Evolutionary conservation across 176 grass and related monocot genomes (phyloP).

Genomic region (Oryza officinalis): DNA sequence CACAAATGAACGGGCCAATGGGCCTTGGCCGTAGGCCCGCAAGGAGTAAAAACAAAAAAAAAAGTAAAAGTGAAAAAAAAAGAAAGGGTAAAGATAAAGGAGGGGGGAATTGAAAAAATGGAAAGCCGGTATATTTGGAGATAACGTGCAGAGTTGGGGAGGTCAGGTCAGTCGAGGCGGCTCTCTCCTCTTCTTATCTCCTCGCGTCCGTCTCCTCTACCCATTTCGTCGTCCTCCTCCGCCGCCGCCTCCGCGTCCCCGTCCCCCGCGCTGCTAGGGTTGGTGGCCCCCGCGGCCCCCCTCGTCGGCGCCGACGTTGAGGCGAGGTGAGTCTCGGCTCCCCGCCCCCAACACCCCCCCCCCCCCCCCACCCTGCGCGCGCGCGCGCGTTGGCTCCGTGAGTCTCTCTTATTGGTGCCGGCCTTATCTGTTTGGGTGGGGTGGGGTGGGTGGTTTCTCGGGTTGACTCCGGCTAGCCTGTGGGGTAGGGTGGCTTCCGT

Average conservation of each 20-base stretch:
- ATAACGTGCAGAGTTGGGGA: not conserved
- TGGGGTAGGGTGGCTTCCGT: not conserved
- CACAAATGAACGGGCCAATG: too few species aligned
- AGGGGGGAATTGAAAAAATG: not conserved
- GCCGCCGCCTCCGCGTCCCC: not conserved
- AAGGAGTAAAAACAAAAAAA: too few species aligned
- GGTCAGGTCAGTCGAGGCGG: slow-evolving; percentile 17
- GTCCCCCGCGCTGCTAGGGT: not conserved
- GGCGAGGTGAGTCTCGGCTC: not conserved
- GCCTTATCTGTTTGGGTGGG: not conserved
- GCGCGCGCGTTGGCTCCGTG: too few species aligned
- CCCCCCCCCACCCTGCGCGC: too few species aligned
- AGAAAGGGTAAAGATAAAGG: not conserved
- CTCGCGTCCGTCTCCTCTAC: not conserved
- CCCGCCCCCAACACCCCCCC: too few species aligned
- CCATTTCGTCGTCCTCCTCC: not conserved
- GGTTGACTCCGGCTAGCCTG: not conserved
- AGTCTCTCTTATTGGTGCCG: too few species aligned
- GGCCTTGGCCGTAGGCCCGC: too few species aligned
- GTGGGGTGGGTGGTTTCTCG: not conserved
- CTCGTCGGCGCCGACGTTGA: not conserved
- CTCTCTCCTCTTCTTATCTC: slow-evolving; percentile 34
- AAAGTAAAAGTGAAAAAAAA: not conserved
- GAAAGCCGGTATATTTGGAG: not conserved
- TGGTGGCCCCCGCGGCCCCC: not conserved